Base-by-base conservation (phyloP, 495 filamentous ascomycete genomes). In the Lepidopterella palustris region DNA sequence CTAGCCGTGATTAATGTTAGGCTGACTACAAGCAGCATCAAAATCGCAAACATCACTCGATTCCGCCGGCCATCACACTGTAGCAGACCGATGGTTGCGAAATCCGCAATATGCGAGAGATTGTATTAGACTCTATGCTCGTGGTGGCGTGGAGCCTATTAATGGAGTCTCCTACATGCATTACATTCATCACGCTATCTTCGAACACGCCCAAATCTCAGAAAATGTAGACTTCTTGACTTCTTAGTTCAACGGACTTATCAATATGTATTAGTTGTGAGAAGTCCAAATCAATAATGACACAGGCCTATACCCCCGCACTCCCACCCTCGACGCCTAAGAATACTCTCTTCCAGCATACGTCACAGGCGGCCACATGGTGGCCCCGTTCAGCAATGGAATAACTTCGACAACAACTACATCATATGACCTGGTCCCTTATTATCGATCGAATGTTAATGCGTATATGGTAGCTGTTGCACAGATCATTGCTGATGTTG, bases 381-480 rank as follows among this genome's bases (percentile, higher is more conserved):
- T 32, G 62, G 55, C 4, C 58, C 62, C 13, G 60, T 68, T 52
- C 42, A 65, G 40, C 32, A 62, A 31, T 68, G 65, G 65, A 59
- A 68, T 26, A 57, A 58, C 28, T 65, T 68, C 29, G 59, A 63
- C 31, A 45, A 74, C 59, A 42, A 70, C 69, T 62, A 72, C 60
- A 53, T 56, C 64, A n/a, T n/a, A 29, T 67, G 59, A 67, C 71
- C 27, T 54, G 76, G 76, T 18, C 76, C 75, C 5, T 62, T 75
- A 54, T 76, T 78, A 73, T 42, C 64, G 75, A 40, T 74, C 76
- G 4, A 73, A 68, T 49, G 69, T 72, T 53, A 79, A 79, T 55
- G 72, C 76, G 15, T 79, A 78, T 45, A 78, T 78, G 76, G 71
- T 77, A 6, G 74, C 74, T n/a, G 72, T 71, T 57, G 74, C 76